phyloP scores from a whole-genome alignment of 352 stramenopile species.

The Pythium insidiosum region DNA sequence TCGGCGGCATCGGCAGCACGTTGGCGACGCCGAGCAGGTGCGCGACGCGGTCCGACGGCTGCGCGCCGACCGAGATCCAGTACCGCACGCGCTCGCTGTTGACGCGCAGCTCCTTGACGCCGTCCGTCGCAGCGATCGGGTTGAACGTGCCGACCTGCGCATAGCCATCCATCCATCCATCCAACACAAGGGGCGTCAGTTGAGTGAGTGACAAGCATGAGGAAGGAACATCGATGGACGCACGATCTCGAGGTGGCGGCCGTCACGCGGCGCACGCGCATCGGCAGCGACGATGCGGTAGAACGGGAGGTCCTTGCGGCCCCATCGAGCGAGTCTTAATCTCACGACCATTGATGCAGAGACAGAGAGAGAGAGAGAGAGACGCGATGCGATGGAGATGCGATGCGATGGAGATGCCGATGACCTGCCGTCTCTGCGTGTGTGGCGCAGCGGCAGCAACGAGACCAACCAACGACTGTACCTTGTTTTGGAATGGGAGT shows the following conservation, averaged over 20 bases:
- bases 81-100: constrained; percentile 84
- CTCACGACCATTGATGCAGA: constrained; percentile 67
- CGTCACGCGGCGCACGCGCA: constrained; percentile 70
- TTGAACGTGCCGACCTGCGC: constrained; percentile 80
- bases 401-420: too few species aligned
- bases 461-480: too few species aligned
- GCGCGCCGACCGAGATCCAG: constrained; percentile 83
- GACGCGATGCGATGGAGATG: too few species aligned
- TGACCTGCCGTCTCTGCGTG: too few species aligned
- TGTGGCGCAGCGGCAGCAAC: too few species aligned
- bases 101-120: constrained; percentile 83
- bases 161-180: not conserved
- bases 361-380: not conserved
- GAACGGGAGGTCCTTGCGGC: constrained; percentile 83
- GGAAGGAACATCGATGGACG: constrained; percentile 6
- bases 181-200: too few species aligned
- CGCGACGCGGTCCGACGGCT: constrained; percentile 77
- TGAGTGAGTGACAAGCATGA: too few species aligned
- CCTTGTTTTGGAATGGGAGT: too few species aligned
- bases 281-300: constrained; percentile 86
- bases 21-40: constrained; percentile 78
- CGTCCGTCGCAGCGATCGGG: constrained; percentile 72
- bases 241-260: constrained; percentile 84
- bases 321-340: constrained; percentile 80
- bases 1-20: constrained; percentile 77